Evolutionary conservation across 768 basidiomycete genomes (phyloP).

Genomic region (Calvatia gigantea): DNA sequence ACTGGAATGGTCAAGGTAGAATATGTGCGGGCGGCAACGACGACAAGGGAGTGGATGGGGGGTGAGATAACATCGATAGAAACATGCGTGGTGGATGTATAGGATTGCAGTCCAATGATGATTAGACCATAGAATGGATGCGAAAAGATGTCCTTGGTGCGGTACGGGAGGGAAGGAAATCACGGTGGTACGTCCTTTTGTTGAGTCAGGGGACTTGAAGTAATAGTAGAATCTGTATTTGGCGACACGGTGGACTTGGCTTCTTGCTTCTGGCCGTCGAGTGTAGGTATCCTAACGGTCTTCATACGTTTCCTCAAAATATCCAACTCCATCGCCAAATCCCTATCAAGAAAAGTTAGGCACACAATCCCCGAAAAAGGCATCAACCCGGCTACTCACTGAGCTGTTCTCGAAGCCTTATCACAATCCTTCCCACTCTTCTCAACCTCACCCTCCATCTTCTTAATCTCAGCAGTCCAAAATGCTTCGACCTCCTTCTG

Average conservation of each 20-base stretch:
- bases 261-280: neutral
- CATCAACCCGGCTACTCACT: constrained; percentile 39
- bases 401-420: constrained; percentile 56
- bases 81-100: neutral
- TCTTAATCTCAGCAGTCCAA: constrained; percentile 55
- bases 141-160: neutral
- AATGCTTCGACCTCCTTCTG: constrained; percentile 56
- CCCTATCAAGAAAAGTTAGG: constrained; percentile 25
- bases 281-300: neutral
- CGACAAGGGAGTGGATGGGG: neutral
- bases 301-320: constrained; percentile 69
- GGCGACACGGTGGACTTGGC: neutral
- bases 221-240: neutral
- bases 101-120: neutral
- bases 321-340: constrained; percentile 59
- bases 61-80: neutral
- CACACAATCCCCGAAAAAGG: neutral
- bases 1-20: neutral
- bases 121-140: neutral
- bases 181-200: constrained; percentile 3
- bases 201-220: neutral
- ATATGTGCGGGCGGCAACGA: neutral
- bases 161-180: neutral
- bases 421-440: constrained; percentile 53
- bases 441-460: constrained; percentile 51